phyloP scores from a whole-genome alignment of 2,329 filamentous ascomycete genomes.

The Calonectria fujianensis region DNA sequence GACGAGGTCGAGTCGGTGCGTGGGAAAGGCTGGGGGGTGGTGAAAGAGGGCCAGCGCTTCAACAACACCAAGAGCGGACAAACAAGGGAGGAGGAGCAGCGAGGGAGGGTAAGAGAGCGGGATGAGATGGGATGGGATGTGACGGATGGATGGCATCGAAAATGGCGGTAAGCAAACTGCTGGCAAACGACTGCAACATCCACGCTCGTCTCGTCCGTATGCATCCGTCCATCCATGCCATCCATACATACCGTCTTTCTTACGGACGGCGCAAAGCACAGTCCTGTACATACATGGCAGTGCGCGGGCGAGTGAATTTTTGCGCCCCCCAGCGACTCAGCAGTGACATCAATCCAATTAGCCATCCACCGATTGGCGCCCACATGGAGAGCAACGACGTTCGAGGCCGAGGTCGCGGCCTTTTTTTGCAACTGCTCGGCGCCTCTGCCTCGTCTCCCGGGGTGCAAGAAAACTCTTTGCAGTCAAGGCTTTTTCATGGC shows the following conservation, averaged over 20 bases:
- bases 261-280: conserved; percentile 30
- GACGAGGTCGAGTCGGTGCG: conserved; percentile 30
- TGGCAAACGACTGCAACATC: conserved; percentile 21
- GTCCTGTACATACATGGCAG: conserved; percentile 18
- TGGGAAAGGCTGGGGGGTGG: conserved; percentile 30
- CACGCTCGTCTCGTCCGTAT: conserved; percentile 33
- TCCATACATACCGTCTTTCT: conserved; percentile 39
- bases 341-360: conserved; percentile 41
- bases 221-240: conserved; percentile 26
- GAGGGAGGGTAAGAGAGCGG: conserved; percentile 15
- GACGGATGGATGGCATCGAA: conserved; percentile 29
- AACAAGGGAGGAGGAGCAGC: conserved; percentile 19
- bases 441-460: conserved; percentile 18
- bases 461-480: conserved; percentile 28
- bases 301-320: conserved; percentile 33
- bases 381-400: conserved; percentile 20
- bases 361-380: conserved; percentile 34
- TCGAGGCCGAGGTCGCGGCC: conserved; percentile 36
- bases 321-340: conserved; percentile 32
- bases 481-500: conserved; percentile 33
- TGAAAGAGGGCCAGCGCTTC: not conserved
- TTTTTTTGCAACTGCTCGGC: conserved; percentile 32
- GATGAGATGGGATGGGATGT: conserved; percentile 10
- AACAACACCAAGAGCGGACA: conserved; percentile 15
- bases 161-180: conserved; percentile 33